phyloP scores from a whole-genome alignment of 768 basidiomycete species.

The Lentinula lateritia region DNA sequence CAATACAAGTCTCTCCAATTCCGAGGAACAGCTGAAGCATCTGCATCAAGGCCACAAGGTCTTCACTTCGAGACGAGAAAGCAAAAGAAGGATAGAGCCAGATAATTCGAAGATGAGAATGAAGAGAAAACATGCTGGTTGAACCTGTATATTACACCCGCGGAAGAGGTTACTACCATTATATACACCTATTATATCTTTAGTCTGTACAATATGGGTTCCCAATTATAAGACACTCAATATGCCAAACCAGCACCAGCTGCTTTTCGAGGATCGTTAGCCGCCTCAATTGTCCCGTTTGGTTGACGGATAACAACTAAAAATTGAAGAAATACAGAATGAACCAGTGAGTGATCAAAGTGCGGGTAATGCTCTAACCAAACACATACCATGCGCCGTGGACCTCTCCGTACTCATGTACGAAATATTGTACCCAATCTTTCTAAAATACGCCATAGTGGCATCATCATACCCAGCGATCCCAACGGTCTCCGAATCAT shows the following conservation, averaged over 20 bases:
- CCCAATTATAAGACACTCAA: not conserved
- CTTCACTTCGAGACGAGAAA: no score
- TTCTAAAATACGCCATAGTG: conserved; percentile 13
- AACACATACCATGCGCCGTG: conserved; percentile 9
- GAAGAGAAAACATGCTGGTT: no score
- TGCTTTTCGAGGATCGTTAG: conserved; percentile 10
- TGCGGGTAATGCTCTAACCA: not conserved
- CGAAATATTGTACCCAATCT: conserved; percentile 12
- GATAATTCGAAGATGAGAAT: no score
- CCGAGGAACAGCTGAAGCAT: no score
- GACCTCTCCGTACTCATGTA: conserved; percentile 7
- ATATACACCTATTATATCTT: no score
- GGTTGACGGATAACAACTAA: conserved; percentile 9
- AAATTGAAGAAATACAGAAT: not conserved
- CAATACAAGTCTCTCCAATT: no score
- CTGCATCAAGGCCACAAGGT: no score
- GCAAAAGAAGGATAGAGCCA: no score
- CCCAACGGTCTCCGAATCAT: conserved; percentile 7
- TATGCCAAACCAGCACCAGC: conserved; percentile 7
- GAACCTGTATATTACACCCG: no score
- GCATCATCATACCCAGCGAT: conserved; percentile 11
- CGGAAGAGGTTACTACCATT: no score
- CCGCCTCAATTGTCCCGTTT: conserved; percentile 10
- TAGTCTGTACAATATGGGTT: no score
- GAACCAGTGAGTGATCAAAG: not conserved